These are phyloP conservation scores for Talaromyces stipitatus DNA, from an alignment of 495 filamentous ascomycete genomes.

Conservation along the genomic window DNA sequence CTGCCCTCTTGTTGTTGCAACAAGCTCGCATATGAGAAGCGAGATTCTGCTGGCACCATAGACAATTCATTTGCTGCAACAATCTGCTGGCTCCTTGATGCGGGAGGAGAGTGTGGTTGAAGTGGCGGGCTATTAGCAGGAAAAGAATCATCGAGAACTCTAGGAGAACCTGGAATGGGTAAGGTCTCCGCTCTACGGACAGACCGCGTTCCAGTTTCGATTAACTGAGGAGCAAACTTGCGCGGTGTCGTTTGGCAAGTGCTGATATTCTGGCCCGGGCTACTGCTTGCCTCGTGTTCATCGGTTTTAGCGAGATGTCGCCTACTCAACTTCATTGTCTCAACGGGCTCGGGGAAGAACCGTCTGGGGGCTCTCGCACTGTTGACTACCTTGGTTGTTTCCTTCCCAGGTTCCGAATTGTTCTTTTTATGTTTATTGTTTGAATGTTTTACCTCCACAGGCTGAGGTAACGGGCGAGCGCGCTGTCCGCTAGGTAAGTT, in stretches of 20 bases:
- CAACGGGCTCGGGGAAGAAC: constrained; percentile 22
- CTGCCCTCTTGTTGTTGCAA: constrained; percentile 30
- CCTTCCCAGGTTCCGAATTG: background rate
- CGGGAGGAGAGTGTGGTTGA: constrained; percentile 7
- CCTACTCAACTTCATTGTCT: constrained; percentile 19
- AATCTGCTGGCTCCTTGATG: constrained; percentile 11
- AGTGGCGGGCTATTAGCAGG: constrained; percentile 21
- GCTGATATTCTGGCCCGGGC: background rate
- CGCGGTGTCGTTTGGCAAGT: constrained; percentile 18
- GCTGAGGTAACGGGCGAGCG: background rate
- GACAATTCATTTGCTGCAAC: constrained; percentile 7
- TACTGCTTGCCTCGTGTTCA: constrained; percentile 5
- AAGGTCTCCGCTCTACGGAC: constrained; percentile 28
- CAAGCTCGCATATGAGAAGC: constrained; percentile 39
- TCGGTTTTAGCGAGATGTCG: constrained; percentile 7
- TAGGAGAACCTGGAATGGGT: constrained; percentile 4
- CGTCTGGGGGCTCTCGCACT: constrained; percentile 14
- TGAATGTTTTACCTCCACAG: background rate
- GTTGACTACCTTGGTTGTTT: constrained; percentile 22
- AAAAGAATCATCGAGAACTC: background rate
- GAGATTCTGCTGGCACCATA: constrained; percentile 24
- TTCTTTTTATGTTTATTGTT: constrained; percentile 7
- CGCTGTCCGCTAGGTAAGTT: background rate
- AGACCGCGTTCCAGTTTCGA: constrained; percentile 48
- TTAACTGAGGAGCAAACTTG: constrained; percentile 50